Evolutionary conservation across 2,329 filamentous ascomycete species (phyloP), one percentile per base, ranked within the genome.

Genomic region (Scedosporium minutisporum): DNA sequence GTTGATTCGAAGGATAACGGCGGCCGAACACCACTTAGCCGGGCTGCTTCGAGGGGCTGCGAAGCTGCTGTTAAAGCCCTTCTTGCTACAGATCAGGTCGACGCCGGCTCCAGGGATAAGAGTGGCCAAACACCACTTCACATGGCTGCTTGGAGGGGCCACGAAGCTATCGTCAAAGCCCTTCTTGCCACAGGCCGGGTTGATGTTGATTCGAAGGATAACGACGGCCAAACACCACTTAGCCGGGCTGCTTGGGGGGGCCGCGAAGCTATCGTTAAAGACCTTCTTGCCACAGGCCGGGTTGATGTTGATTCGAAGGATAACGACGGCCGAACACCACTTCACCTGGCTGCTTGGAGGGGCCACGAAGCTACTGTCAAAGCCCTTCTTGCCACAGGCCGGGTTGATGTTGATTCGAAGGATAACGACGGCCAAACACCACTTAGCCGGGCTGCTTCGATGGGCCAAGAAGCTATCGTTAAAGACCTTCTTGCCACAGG

Each of bases 401-500:
- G 6, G n/a, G n/a, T 44, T 7, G 42, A 44, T 44, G n/a, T 7
- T 6, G 6, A 44, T 7, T 2, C 6, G n/a, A 3, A n/a, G 42
- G 42, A 44, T 44, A 44, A 44, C 6, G 3, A 3, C n/a, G 42
- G 42, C 6, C 42, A 7, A n/a, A 44, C 42, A 3, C 42, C 42
- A 7, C 10, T 44, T n/a, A 14, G 3, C 10, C 0, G 42, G n/a
- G 42, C 42, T 14, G 12, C n/a, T 44, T 2, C 3, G n/a, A 44
- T 2, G 3, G 42, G 42, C 42, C 42, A 44, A 3, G 42, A 44
- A 44, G 42, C 42, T 7, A n/a, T 44, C 10, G n/a, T 44, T 6
- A 12, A 44, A 6, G 3, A 3, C 10, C 42, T 44, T 44, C 25
- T 27, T 27, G 25, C 25, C 25, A 27, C 25, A 27, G 25, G 25